Base-by-base conservation (phyloP, 2,329 filamentous ascomycete genomes). In the Pseudocercospora fuligena region DNA sequence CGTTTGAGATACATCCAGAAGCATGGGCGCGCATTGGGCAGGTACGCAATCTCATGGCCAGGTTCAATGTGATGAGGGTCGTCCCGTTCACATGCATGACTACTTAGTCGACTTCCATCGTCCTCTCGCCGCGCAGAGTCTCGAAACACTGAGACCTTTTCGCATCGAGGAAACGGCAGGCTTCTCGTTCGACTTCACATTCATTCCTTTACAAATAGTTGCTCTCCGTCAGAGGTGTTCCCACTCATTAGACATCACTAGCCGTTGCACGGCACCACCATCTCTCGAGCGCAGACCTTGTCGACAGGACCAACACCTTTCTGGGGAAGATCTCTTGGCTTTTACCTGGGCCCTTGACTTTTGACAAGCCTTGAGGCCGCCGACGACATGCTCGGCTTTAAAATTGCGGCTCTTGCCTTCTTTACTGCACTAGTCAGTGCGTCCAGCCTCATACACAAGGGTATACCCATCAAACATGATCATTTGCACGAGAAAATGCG, bases 401-500 rank as follows among this genome's bases (percentile, higher is more conserved):
- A 43, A 43, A 27, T 66, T 23, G 33, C 56, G 29, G 25, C 29
- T 36, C 19, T 54, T 43, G 25, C 58, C 7, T 56, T 66, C 49
- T 51, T 63, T 27, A 64, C 61, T 29, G 40, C 61, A 11, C 51
- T 60, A 31, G 49, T 49, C 19, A 33, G 29, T 14, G 64, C 64
- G 5, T 46, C 33, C 12, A 33, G 53, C 11, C n/a, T 60, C 1
- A 21, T 51, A 21, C 64, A 62, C 19, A 62, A 59, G 53, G 60
- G 43, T 16, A 47, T 57, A 16, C 58, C 53, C 5, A 23, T 67
- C 49, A 62, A 65, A 40, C 69, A 71, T 58, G 54, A 46, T n/a
- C 65, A 66, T 40, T 54, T 66, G 12, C 70, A 70, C 53, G 51
- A 69, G 25, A 63, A 59, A n/a, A n/a, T 51, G 19, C 25, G 29